Evolutionary conservation across 768 basidiomycete species (phyloP), one percentile per base, ranked within the genome.

Genomic region (Suillus americanus): DNA sequence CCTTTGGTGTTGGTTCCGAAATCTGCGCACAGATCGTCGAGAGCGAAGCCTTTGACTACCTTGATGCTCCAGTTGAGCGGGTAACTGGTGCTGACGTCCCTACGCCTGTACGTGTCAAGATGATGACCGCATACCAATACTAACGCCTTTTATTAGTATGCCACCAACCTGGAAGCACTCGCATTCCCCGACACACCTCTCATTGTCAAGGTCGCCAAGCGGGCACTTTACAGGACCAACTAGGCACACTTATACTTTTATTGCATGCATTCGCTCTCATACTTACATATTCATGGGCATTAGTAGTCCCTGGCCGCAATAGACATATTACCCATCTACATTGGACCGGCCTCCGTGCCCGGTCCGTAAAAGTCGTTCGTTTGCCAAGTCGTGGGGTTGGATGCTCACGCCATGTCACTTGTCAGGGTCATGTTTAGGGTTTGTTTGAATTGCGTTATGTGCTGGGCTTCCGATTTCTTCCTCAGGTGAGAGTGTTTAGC

Each of bases 11-110:
- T 62, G 97, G 97, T 68, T 96, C 95, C 71, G 97, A 99, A 80
- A 97, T 99, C 72, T 94, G 93, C 70, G 97, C 97, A 16, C 96
- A 99, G 78, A 94, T 99, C 70, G 84, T 97, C 62, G 97, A 99
- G 84, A 94, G 93, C 70, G 94, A 97, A 72, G 97, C 95, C 3
- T 99, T 97, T 74, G 95, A 99, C 80, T 98, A 94, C 82, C 90
- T 99, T 41, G 97, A 99, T 80, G 96, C 97, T 23, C 95, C 97
- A 16, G 94, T 98, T 62, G 97, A 99, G 84, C 90, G 97, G 67
- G 83, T 99, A 68, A 99, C 97, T 67, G 97, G 97, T 72, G 96
- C 97, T 67, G 93, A 99, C 73, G 89, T 99, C 46, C 97, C 97
- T 50, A 99, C 97, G 72, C 97, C 97, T 61, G 95, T 94, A 65